Conservation (phyloP, 371 early-diverging fungal genomes). For the Lichtheimia hyalospora region DNA sequence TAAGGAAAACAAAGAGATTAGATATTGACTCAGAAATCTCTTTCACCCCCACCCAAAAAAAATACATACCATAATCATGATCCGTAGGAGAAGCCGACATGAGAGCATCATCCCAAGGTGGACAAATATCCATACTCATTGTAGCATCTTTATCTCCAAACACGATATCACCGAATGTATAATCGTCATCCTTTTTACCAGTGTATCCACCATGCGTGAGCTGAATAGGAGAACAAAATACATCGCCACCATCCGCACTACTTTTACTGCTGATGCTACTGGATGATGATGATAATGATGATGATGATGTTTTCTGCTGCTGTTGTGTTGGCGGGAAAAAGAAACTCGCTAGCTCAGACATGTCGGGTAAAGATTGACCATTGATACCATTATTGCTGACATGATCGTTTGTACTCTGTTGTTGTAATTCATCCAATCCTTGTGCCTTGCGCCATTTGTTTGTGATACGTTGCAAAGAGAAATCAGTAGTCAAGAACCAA, state of each 20-base stretch:
- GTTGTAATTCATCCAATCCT: conserved; percentile 24
- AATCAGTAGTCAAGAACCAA: conserved; percentile 55
- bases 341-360: conserved; percentile 11
- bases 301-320: conserved; percentile 14
- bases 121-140: conserved; percentile 7
- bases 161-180: not conserved
- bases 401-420: not conserved
- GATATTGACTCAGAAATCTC: not conserved
- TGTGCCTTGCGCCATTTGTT: conserved; percentile 35
- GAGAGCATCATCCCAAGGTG: conserved; percentile 25
- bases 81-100: conserved; percentile 1
- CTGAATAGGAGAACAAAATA: conserved; percentile 5
- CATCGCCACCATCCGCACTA: not conserved
- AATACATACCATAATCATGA: conserved; percentile 9
- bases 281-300: conserved; percentile 5
- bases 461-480: conserved; percentile 37
- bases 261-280: not conserved
- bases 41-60: not conserved
- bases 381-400: not conserved
- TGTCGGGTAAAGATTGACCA: conserved; percentile 2
- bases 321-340: conserved; percentile 8
- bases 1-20: not conserved
- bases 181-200: too few relatives aligned
- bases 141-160: conserved; percentile 1
- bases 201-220: not conserved